Conservation (phyloP, 2,329 filamentous ascomycete genomes). For the Sphaerulina populicola region DNA sequence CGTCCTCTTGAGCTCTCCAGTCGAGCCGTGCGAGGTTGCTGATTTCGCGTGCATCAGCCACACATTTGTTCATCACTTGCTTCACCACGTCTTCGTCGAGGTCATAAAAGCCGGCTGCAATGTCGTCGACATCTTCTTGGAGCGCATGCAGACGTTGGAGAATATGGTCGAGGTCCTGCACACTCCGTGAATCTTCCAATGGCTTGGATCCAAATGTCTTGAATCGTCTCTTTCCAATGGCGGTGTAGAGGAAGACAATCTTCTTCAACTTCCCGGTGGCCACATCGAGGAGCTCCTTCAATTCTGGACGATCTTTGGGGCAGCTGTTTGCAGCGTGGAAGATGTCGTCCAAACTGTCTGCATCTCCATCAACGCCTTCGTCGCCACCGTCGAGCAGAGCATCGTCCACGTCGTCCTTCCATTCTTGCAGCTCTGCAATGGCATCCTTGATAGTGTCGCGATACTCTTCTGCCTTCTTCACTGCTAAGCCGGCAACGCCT, state of each 20-base stretch:
- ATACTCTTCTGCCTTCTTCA: constrained; percentile 64
- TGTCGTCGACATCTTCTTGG: constrained; percentile 60
- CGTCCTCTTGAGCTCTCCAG: constrained; percentile 62
- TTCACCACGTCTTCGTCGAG: constrained; percentile 54
- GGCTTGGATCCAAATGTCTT: constrained; percentile 34
- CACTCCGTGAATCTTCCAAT: constrained; percentile 15
- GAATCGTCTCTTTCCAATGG: constrained; percentile 60
- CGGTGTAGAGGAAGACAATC: constrained; percentile 59
- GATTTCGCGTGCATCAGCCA: constrained; percentile 50
- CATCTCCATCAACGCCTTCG: constrained; percentile 34
- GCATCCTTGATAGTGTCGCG: constrained; percentile 71
- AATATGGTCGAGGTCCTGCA: constrained; percentile 46
- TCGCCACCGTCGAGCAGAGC: constrained; percentile 34
- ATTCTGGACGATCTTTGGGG: constrained; percentile 55
- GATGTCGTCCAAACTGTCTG: constrained; percentile 56
- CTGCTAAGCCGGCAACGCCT: constrained; percentile 62
- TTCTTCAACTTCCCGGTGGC: constrained; percentile 59
- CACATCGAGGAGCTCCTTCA: constrained; percentile 58
- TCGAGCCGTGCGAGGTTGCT: constrained; percentile 49
- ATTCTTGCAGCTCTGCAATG: constrained; percentile 77
- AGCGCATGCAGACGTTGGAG: constrained; percentile 51
- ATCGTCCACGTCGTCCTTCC: constrained; percentile 47
- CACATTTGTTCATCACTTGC: constrained; percentile 50
- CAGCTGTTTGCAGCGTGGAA: constrained; percentile 57
- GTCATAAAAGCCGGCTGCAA: constrained; percentile 66